A percentile compares a stretch with the other conserved stretches of the same genome.
These are phyloP conservation scores for Puccinellia tenuiflora DNA, from an alignment of 176 grass and related monocot species.

Conservation along the genomic window DNA sequence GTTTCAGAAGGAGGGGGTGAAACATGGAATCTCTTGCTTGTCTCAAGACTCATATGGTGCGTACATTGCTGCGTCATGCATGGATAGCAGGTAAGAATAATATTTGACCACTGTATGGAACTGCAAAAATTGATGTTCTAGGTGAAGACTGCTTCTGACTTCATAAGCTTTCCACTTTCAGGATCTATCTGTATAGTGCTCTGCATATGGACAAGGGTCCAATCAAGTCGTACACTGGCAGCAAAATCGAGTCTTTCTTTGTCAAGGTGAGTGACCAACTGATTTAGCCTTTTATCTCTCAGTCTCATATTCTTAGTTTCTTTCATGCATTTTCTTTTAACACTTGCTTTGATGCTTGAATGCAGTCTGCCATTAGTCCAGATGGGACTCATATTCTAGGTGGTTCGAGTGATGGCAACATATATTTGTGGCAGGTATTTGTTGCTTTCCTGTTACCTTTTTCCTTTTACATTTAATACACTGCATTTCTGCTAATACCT, in stretches of 20 bases:
- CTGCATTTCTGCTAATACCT: background rate
- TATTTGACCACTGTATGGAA: background rate
- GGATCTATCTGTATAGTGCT: conserved; percentile 88
- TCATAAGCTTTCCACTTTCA: conserved; percentile 43
- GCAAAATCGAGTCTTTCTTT: conserved; percentile 97
- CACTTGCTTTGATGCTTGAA: background rate
- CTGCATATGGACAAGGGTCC: conserved; percentile 79
- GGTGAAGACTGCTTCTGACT: background rate
- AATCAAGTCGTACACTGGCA: conserved; percentile 61
- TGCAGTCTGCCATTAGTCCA: conserved; percentile 82
- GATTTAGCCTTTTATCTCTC: background rate
- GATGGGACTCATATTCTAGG: conserved; percentile 86
- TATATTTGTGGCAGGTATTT: conserved; percentile 88
- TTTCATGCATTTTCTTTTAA: conserved; percentile 16
- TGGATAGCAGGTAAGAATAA: conserved; percentile 74
- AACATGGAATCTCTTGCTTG: conserved; percentile 86
- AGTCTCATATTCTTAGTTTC: background rate
- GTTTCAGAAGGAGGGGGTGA: conserved; percentile 57
- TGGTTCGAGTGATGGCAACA: conserved; percentile 77
- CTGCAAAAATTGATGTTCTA: background rate
- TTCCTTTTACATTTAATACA: background rate
- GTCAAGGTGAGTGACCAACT: conserved; percentile 50
- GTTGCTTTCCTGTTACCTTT: background rate
- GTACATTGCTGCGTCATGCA: conserved; percentile 76
- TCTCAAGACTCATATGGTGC: conserved; percentile 81